phyloP scores from a whole-genome alignment of 163 green algal species.

The Coccomyxa subellipsoidea region DNA sequence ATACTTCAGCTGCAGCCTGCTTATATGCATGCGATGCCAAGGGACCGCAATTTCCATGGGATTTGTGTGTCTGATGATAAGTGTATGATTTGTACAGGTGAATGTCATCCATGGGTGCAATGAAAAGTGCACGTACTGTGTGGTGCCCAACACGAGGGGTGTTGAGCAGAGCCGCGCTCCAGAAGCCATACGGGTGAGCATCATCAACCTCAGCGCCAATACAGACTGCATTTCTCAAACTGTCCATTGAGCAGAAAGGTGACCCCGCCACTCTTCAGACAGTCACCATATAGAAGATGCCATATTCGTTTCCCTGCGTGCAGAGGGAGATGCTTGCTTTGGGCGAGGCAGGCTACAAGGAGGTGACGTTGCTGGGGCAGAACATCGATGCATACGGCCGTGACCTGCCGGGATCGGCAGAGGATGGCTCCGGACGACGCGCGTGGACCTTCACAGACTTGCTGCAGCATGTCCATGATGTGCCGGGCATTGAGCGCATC shows the following conservation, averaged over 20 bases:
- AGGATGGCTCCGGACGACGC: constrained; percentile 68
- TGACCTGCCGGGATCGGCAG: constrained; percentile 84
- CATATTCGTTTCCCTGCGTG: neutral
- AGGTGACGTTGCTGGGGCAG: constrained; percentile 85
- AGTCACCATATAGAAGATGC: neutral
- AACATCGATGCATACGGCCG: constrained; percentile 97
- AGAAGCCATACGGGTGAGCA: constrained; percentile 68
- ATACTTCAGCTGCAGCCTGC: too few relatives aligned
- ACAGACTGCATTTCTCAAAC: too few relatives aligned
- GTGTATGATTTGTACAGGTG: neutral
- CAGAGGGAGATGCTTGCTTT: constrained; percentile 81
- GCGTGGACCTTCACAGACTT: constrained; percentile 93
- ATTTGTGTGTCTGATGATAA: too few relatives aligned
- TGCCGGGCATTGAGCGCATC: constrained; percentile 90
- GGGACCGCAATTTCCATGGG: too few relatives aligned
- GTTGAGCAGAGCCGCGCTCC: constrained; percentile 84
- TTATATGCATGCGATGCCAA: too few relatives aligned
- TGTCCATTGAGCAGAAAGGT: too few relatives aligned
- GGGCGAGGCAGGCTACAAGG: constrained; percentile 82
- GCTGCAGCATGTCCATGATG: constrained; percentile 82
- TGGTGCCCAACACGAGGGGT: constrained; percentile 92
- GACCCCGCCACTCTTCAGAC: neutral
- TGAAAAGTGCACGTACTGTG: constrained; percentile 96
- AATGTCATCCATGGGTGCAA: constrained; percentile 99
- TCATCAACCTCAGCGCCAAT: too few relatives aligned